Conservation (phyloP, 306 rosid genomes). For the Corylus avellana region DNA sequence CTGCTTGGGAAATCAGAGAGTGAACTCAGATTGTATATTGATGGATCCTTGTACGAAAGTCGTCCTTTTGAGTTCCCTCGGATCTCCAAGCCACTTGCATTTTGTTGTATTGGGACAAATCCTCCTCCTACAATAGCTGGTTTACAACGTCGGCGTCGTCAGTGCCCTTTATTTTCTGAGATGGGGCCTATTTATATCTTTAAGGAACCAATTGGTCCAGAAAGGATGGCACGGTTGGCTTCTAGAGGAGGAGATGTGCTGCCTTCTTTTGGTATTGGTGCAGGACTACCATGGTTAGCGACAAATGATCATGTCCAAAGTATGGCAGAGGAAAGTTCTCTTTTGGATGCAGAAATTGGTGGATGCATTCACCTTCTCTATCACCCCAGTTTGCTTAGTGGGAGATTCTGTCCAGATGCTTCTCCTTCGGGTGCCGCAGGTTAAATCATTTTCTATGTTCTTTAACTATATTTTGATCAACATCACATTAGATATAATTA, state of each 20-base stretch:
- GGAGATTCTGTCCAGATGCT: constrained; percentile 98
- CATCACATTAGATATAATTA: background rate
- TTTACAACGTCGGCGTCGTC: constrained; percentile 97
- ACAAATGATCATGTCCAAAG: constrained; percentile 62
- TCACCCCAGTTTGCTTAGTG: constrained; percentile 89
- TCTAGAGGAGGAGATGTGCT: constrained; percentile 89
- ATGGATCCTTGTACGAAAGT: constrained; percentile 86
- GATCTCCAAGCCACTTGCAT: constrained; percentile 91
- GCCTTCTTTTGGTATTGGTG: constrained; percentile 94
- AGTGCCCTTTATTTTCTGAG: constrained; percentile 98
- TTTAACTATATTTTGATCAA: constrained; percentile 11
- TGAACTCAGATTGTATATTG: constrained; percentile 82
- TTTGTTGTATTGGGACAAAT: constrained; percentile 98
- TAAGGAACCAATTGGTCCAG: constrained; percentile 91
- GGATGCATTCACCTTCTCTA: constrained; percentile 89
- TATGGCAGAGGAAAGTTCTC: constrained; percentile 78
- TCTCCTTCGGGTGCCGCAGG: constrained; percentile 97
- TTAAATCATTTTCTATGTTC: constrained; percentile 38
- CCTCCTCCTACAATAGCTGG: constrained; percentile 99
- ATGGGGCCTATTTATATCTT: constrained; percentile 97
- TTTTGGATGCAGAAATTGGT: constrained; percentile 91
- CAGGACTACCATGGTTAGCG: constrained; percentile 91
- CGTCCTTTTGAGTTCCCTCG: constrained; percentile 92
- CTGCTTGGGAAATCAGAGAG: constrained; percentile 81
- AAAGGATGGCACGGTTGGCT: constrained; percentile 85